These are phyloP conservation scores for Penicillium griseofulvum DNA, from an alignment of 2,329 filamentous ascomycete genomes.

Conservation along the genomic window DNA sequence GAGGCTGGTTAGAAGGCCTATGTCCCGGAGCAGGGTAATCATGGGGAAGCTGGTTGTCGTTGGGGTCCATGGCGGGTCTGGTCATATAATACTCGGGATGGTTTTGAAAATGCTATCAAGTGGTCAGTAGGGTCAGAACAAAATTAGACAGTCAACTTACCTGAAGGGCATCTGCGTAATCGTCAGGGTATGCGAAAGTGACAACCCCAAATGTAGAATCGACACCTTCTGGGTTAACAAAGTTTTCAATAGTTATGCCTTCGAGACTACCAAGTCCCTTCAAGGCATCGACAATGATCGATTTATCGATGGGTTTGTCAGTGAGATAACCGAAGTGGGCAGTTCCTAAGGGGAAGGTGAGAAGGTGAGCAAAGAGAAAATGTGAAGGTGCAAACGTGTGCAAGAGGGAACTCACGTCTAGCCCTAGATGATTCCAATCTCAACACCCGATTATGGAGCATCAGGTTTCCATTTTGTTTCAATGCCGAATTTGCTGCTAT, in stretches of 20 bases:
- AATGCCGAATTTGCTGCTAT: conserved; percentile 11
- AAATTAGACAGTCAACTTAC: conserved; percentile 12
- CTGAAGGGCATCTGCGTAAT: conserved; percentile 9
- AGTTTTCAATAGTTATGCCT: background rate
- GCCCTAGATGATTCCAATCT: conserved; percentile 1
- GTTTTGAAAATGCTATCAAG: conserved; percentile 17
- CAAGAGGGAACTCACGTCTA: background rate
- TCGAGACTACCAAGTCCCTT: background rate
- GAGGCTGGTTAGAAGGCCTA: background rate
- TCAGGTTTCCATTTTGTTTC: background rate
- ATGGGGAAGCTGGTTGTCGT: background rate
- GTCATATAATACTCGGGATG: conserved; percentile 18
- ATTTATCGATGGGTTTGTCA: background rate
- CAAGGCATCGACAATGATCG: conserved; percentile 27
- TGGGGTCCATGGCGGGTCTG: conserved; percentile 16
- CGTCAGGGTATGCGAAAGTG: conserved; percentile 6
- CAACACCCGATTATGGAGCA: background rate
- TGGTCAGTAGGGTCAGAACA: background rate
- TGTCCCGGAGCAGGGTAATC: background rate
- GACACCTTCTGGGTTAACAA: background rate
- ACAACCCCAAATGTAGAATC: background rate
- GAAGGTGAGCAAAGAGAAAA: background rate
- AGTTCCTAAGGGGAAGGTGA: background rate
- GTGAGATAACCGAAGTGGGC: background rate
- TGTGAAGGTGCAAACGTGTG: background rate